A percentile compares a stretch with the other conserved stretches of the same genome.
These are phyloP conservation scores for Fusarium palustre DNA, from an alignment of 2,329 filamentous ascomycete genomes.

Conservation along the genomic window DNA sequence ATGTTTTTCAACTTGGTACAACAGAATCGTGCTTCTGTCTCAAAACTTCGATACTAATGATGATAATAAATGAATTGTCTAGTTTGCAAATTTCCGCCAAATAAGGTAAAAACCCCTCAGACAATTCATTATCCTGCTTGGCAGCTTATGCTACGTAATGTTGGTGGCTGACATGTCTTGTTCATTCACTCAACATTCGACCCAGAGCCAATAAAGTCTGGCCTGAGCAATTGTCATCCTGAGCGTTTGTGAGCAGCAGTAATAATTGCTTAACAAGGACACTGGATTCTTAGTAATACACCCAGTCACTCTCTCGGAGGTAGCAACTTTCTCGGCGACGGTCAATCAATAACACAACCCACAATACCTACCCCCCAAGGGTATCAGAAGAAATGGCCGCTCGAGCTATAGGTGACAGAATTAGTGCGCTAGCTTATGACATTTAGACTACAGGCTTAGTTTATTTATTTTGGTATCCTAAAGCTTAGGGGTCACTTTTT, in stretches of 20 bases:
- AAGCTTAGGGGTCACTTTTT: too few species aligned
- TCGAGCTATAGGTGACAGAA: too few species aligned
- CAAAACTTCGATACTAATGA: rapidly evolving
- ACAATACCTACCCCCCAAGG: too few species aligned
- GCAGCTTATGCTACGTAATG: not conserved
- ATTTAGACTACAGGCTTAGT: too few species aligned
- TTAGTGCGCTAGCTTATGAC: too few species aligned
- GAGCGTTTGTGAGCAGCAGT: rapidly evolving
- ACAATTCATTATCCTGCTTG: not conserved
- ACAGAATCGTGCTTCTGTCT: not conserved
- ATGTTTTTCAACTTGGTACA: rapidly evolving
- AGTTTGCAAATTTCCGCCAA: rapidly evolving
- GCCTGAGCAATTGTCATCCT: not conserved
- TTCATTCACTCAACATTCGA: not conserved
- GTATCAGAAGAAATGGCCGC: too few species aligned
- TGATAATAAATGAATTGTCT: not conserved
- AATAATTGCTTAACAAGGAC: rapidly evolving
- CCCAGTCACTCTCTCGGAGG: not conserved
- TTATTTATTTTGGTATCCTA: too few species aligned
- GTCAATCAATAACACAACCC: too few species aligned
- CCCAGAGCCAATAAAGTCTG: not conserved
- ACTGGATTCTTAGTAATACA: rapidly evolving
- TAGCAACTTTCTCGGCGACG: too few species aligned
- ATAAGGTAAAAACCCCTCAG: not conserved
- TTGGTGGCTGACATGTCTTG: not conserved